A percentile compares a stretch with the other conserved stretches of the same genome.
Conservation (phyloP, 2,329 filamentous ascomycete genomes). For the Pseudogymnoascus sp. region DNA sequence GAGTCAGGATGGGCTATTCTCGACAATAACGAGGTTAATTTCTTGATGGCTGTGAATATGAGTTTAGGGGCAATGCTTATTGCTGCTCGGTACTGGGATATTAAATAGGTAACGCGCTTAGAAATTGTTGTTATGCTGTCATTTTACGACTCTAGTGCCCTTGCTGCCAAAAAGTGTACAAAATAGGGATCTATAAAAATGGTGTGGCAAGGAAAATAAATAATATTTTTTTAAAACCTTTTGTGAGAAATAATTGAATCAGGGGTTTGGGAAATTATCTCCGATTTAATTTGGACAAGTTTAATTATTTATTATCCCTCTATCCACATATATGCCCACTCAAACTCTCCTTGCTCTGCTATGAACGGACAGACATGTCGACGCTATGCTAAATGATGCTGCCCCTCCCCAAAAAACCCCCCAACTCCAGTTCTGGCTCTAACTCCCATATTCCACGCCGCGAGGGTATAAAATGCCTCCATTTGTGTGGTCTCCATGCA, state of each 20-base stretch:
- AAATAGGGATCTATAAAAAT: no score
- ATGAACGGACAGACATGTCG: background rate
- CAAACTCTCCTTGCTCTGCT: background rate
- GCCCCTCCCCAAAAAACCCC: background rate
- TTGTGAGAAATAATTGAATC: no score
- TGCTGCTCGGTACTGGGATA: conserved; percentile 27
- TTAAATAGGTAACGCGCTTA: conserved; percentile 8
- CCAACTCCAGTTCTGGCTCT: background rate
- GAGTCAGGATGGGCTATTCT: conserved; percentile 67
- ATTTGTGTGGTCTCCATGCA: background rate
- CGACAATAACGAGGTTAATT: conserved; percentile 94
- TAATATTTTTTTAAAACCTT: background rate
- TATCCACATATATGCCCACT: background rate
- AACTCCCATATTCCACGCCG: background rate
- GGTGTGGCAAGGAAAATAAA: background rate
- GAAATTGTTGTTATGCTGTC: background rate
- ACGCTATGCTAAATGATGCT: background rate
- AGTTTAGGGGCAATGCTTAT: conserved; percentile 67
- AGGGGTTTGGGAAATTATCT: background rate
- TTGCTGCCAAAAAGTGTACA: no score
- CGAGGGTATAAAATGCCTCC: background rate
- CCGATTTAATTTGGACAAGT: background rate
- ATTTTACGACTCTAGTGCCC: background rate
- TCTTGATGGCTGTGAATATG: conserved; percentile 79
- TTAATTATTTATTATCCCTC: background rate